Percentiles rank a stretch among this genome's conserved stretches.
Conservation (phyloP, 495 filamentous ascomycete species). For the Mycothermus thermophilus region DNA sequence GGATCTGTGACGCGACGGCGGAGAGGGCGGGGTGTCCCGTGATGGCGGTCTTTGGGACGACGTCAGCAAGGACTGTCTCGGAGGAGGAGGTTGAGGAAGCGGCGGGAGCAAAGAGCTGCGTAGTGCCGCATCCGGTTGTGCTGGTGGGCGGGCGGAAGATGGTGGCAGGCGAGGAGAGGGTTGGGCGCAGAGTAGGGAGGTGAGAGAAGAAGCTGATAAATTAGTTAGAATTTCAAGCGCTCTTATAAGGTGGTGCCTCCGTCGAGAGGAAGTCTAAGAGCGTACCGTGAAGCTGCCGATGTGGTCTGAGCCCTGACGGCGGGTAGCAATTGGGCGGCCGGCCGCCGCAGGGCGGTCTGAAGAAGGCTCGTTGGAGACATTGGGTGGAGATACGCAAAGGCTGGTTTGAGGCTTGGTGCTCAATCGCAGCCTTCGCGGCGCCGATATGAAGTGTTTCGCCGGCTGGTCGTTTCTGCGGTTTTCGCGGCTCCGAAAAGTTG, state of each 20-base stretch:
- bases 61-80: constrained; percentile 11
- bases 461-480: no score
- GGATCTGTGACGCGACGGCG: constrained; percentile 22
- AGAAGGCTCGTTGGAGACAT: constrained; percentile 5
- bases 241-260: no score
- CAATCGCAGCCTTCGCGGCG: no score
- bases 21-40: constrained; percentile 28
- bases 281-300: constrained; percentile 9
- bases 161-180: constrained; percentile 6
- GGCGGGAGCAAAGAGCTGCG: no score
- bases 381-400: no score
- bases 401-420: no score
- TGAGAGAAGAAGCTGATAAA: constrained; percentile 23
- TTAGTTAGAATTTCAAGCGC: not conserved
- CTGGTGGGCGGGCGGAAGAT: constrained; percentile 18
- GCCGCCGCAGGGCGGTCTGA: constrained; percentile 11
- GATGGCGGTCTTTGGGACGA: constrained; percentile 24
- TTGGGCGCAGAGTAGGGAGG: constrained; percentile 28
- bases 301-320: no score
- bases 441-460: no score
- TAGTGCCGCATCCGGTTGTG: no score
- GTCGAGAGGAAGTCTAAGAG: no score
- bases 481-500: no score
- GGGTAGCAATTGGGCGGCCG: constrained; percentile 4
- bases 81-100: not conserved